A percentile compares a stretch with the other conserved stretches of the same genome.
Evolutionary conservation across 1,284 basidiomycete species (phyloP).

Genomic region (Moniliophthora roreri): DNA sequence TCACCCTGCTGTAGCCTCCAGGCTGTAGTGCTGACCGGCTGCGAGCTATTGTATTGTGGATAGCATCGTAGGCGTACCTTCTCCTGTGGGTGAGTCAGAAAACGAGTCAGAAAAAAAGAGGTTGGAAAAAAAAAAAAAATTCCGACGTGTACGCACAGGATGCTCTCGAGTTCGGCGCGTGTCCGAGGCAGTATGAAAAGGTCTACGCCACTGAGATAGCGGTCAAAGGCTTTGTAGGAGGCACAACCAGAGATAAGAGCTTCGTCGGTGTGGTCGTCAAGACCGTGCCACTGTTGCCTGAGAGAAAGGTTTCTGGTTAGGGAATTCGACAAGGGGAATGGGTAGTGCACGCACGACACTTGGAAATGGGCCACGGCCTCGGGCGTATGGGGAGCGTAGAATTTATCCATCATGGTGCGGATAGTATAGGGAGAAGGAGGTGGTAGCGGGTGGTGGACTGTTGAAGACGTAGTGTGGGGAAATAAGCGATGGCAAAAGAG

Average conservation of each 20-base stretch:
- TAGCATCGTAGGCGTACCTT: constrained; percentile 73
- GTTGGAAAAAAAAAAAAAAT: constrained; percentile 1
- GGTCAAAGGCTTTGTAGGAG: constrained; percentile 61
- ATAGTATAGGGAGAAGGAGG: constrained; percentile 17
- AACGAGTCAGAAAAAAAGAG: constrained; percentile 15
- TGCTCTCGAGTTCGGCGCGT: constrained; percentile 63
- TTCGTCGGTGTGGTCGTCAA: constrained; percentile 71
- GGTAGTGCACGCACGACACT: constrained; percentile 51
- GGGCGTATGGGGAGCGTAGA: constrained; percentile 68
- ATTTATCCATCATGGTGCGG: constrained; percentile 56
- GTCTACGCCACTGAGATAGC: constrained; percentile 61
- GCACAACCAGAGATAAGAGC: constrained; percentile 69
- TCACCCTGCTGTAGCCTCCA: constrained; percentile 74
- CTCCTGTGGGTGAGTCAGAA: constrained; percentile 37
- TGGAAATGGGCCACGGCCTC: constrained; percentile 72
- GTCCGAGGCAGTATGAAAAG: constrained; percentile 68
- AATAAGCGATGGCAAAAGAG: neutral
- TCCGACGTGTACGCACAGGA: constrained; percentile 51
- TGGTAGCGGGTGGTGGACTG: constrained; percentile 7
- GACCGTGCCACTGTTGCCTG: constrained; percentile 66
- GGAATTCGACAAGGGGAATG: constrained; percentile 11
- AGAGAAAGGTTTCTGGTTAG: constrained; percentile 16
- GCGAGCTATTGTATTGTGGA: constrained; percentile 74
- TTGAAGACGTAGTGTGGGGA: neutral
- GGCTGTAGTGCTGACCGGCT: constrained; percentile 62